Evolutionary conservation across 176 grass and related monocot genomes (phyloP).

Genomic region (Themeda triandra): DNA sequence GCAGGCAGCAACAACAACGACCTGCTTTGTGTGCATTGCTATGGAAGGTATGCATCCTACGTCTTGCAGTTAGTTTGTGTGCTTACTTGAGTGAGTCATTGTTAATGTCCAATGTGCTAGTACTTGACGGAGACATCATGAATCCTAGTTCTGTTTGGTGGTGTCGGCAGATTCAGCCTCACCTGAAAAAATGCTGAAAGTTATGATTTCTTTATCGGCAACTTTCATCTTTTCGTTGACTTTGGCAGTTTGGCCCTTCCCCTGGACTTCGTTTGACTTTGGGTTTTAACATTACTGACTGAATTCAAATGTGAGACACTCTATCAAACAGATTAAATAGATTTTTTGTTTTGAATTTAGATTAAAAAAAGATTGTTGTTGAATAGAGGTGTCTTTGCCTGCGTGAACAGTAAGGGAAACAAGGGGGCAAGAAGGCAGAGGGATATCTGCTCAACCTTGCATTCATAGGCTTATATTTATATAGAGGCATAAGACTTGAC

Average conservation of each 20-base stretch:
- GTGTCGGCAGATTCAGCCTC: neutral
- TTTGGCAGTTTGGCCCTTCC: neutral
- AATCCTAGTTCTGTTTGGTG: neutral
- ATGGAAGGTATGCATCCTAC: slow-evolving; percentile 48
- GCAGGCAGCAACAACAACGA: neutral
- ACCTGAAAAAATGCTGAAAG: neutral
- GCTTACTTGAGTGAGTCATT: neutral
- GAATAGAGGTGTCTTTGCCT: neutral
- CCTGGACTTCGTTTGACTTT: neutral
- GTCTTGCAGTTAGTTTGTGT: neutral
- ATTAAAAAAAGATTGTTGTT: no score
- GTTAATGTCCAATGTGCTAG: neutral
- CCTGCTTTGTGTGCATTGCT: slow-evolving; percentile 23
- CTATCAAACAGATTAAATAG: no score
- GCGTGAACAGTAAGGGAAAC: neutral
- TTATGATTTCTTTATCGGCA: neutral
- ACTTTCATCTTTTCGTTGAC: neutral
- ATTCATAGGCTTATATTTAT: neutral
- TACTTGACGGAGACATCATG: neutral
- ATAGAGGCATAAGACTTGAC: no score
- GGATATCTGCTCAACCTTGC: neutral
- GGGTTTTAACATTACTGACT: slow-evolving; percentile 1
- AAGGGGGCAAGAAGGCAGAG: neutral
- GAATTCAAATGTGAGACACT: neutral
- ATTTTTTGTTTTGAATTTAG: no score